Conservation (phyloP, 805 yeast species). For the Clavispora santaluciae region DNA sequence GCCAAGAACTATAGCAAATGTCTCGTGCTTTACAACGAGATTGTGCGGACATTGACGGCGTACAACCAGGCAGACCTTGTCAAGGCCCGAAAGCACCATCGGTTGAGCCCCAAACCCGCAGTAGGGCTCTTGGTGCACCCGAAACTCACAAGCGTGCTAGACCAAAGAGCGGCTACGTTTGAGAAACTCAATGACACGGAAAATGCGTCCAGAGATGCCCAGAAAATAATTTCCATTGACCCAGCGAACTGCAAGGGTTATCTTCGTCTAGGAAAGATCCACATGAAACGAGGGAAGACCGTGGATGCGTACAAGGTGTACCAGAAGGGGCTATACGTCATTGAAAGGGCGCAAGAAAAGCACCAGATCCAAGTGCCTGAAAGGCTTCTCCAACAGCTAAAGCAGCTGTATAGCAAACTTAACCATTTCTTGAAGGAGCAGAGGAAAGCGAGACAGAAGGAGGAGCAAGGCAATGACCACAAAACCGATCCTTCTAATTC, state of each 20-base stretch:
- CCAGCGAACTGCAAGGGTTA: constrained; percentile 49
- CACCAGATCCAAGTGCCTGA: constrained; percentile 27
- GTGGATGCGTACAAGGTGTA: constrained; percentile 32
- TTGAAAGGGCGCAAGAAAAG: constrained; percentile 27
- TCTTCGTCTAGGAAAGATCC: constrained; percentile 39
- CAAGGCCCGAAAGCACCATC: constrained; percentile 17
- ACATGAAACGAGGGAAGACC: constrained; percentile 18
- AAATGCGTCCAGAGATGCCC: constrained; percentile 36
- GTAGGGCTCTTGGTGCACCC: constrained; percentile 33
- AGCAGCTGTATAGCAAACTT: constrained; percentile 18
- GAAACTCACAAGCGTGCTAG: constrained; percentile 31
- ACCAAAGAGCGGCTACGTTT: constrained; percentile 47
- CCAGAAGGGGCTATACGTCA: constrained; percentile 34
- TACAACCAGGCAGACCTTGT: constrained; percentile 14
- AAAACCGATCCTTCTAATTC: too few species aligned
- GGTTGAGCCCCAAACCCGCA: constrained; percentile 22
- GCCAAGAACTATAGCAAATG: constrained; percentile 26
- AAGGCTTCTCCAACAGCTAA: constrained; percentile 24
- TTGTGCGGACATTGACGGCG: constrained; percentile 16
- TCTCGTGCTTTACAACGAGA: constrained; percentile 21
- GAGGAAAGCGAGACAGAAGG: background rate
- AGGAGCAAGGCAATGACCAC: background rate
- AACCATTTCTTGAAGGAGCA: constrained; percentile 20
- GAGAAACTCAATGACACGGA: constrained; percentile 32
- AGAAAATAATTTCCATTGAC: constrained; percentile 28